These are phyloP conservation scores for Leccinum subspadiceum DNA, from an alignment of 1,284 basidiomycete species.

Conservation along the genomic window DNA sequence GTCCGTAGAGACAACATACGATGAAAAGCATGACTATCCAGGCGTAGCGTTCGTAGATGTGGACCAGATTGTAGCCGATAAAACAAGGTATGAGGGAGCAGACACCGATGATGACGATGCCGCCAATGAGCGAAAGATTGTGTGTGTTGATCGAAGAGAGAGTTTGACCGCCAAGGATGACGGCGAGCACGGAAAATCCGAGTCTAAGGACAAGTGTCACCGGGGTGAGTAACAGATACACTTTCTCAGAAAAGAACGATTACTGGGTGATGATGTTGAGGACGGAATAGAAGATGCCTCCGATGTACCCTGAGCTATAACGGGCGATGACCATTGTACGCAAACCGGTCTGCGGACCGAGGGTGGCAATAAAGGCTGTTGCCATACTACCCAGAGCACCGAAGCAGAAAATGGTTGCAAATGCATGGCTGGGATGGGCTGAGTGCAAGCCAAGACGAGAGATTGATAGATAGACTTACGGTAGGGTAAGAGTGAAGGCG, in stretches of 20 bases:
- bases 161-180: constrained; percentile 50
- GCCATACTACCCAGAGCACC: constrained; percentile 40
- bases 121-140: constrained; percentile 43
- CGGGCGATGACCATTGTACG: constrained; percentile 60
- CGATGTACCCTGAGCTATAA: constrained; percentile 57
- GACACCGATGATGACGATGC: constrained; percentile 45
- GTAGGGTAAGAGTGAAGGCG: constrained; percentile 51
- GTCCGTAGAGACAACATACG: constrained; percentile 55
- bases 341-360: constrained; percentile 62
- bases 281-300: constrained; percentile 54
- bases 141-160: constrained; percentile 43
- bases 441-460: background rate
- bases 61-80: constrained; percentile 52
- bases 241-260: constrained; percentile 9
- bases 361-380: constrained; percentile 53
- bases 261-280: constrained; percentile 59
- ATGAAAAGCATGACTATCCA: constrained; percentile 59
- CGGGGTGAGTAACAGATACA: background rate
- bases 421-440: constrained; percentile 35
- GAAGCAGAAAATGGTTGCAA: constrained; percentile 46
- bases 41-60: constrained; percentile 60
- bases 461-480: constrained; percentile 29
- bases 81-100: constrained; percentile 49
- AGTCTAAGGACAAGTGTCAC: constrained; percentile 32
- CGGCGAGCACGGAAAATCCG: constrained; percentile 45